Evolutionary conservation across 257 asterid genomes (phyloP), one percentile per base, ranked within the genome.

Genomic region (Eustoma russellianum): DNA sequence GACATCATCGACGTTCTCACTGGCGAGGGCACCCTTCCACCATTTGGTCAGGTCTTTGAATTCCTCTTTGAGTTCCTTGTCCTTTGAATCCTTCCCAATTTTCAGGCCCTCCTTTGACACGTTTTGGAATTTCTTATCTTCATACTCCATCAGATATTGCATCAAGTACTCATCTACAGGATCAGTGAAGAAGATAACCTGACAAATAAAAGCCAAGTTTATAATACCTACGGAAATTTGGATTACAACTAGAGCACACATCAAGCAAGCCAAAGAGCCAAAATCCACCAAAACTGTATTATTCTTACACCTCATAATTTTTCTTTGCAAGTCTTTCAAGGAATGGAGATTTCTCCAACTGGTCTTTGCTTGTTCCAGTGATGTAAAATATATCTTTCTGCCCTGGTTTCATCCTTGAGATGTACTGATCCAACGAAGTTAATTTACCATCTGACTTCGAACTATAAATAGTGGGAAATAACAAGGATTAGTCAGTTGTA

Each of bases 371-470:
- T 30, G 94, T 55, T 62, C 98, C 97, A 34, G 98, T 87, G 48
- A 91, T 85, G 34, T 91, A 91, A 70, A 87, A 91, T 78, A 91
- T 87, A 57, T 91, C 98, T 62, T 91, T 91, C 81, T 91, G 98
- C 50, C 93, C 89, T 9, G 93, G 51, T 59, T 82, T 91, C 97
- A 91, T 91, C 61, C 98, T 80, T 18, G 95, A 83, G 74, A 91
- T 87, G 80, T 91, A 91, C 61, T 88, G 88, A 51, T 91, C 95
- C 64, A 91, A 67, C 15, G 98, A 91, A 59, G 94, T 91, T 44
- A 91, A 69, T 60, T 91, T 87, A 16, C 98, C 98, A 11, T 91
- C 89, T 40, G 98, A 87, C 50, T 79, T 91, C n/a, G 96, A 41
- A 47, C 98, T 91, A 88, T 65, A 67, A 5, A 38, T 38, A 38